phyloP scores from a whole-genome alignment of 2,329 filamentous ascomycete genomes.

The Colletotrichum filicis region DNA sequence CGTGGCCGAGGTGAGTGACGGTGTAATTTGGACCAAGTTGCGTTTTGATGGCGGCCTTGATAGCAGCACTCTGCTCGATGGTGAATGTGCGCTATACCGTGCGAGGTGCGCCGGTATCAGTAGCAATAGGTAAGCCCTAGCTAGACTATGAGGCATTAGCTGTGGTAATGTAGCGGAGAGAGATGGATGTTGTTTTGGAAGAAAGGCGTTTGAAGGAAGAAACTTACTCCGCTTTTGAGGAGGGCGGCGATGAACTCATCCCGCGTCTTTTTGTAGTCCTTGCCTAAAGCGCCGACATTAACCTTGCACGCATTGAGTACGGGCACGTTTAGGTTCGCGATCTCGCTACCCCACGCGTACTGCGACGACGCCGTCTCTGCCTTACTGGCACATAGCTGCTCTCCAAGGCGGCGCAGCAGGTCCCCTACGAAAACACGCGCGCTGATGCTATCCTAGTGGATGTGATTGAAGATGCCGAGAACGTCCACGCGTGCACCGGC shows the following conservation, averaged over 20 bases:
- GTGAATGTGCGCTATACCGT: not conserved
- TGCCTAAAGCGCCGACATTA: not conserved
- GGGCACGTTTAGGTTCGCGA: not conserved
- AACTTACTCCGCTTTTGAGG: not conserved
- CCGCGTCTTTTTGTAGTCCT: not conserved
- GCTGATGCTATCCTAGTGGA: not conserved
- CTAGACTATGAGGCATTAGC: not conserved
- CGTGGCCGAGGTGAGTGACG: slow-evolving; percentile 1
- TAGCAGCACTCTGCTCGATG: not conserved
- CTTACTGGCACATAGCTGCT: not conserved
- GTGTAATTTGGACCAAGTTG: not conserved
- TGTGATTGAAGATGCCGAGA: not conserved
- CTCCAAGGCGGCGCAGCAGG: not conserved
- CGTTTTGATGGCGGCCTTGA: not conserved
- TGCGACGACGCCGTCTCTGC: not conserved
- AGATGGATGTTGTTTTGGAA: too few species aligned
- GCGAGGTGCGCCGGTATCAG: not conserved
- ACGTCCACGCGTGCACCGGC: not conserved
- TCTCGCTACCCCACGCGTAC: not conserved
- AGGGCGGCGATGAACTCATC: not conserved
- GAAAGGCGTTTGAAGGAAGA: not conserved
- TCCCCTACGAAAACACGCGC: not conserved
- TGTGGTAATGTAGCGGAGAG: not conserved
- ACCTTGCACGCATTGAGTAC: not conserved
- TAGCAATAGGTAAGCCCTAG: not conserved